Conservation (phyloP, 768 basidiomycete genomes). For the Kockovaella imperatae region DNA sequence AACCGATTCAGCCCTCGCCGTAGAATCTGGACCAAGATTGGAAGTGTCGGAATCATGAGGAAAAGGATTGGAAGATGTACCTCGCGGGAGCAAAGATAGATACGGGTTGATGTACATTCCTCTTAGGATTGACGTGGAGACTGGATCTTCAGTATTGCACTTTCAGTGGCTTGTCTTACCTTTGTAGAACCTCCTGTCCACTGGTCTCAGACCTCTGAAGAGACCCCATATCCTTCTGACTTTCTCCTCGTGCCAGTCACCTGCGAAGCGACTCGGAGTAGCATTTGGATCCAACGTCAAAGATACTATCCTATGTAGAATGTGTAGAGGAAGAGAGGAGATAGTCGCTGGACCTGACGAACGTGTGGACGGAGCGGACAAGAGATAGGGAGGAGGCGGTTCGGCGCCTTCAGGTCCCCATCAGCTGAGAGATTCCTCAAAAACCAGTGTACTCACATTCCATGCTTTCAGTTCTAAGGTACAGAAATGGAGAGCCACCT, state of each 20-base stretch:
- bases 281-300: slow-evolving; percentile 21
- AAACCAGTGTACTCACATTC: not conserved
- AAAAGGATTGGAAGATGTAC: slow-evolving; percentile 22
- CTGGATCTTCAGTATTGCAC: slow-evolving; percentile 5
- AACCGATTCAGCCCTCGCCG: slow-evolving; percentile 2
- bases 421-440: not conserved
- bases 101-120: slow-evolving; percentile 11
- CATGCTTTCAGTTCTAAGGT: too few species aligned
- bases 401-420: not conserved
- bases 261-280: slow-evolving; percentile 21
- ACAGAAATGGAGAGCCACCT: too few species aligned
- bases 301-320: slow-evolving; percentile 22
- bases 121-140: slow-evolving; percentile 25
- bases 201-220: slow-evolving; percentile 24
- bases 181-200: slow-evolving; percentile 27
- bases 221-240: slow-evolving; percentile 26
- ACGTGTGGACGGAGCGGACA: not conserved
- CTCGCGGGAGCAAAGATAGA: slow-evolving; percentile 8
- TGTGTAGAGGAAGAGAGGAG: slow-evolving; percentile 17
- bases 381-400: not conserved
- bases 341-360: slow-evolving; percentile 5
- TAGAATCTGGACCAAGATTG: not conserved
- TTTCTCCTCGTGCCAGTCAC: slow-evolving; percentile 24
- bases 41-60: slow-evolving; percentile 17
- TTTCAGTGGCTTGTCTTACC: slow-evolving; percentile 7